These are phyloP conservation scores for Pyricularia sp. DNA, from an alignment of 2,329 filamentous ascomycete genomes.

Conservation along the genomic window DNA sequence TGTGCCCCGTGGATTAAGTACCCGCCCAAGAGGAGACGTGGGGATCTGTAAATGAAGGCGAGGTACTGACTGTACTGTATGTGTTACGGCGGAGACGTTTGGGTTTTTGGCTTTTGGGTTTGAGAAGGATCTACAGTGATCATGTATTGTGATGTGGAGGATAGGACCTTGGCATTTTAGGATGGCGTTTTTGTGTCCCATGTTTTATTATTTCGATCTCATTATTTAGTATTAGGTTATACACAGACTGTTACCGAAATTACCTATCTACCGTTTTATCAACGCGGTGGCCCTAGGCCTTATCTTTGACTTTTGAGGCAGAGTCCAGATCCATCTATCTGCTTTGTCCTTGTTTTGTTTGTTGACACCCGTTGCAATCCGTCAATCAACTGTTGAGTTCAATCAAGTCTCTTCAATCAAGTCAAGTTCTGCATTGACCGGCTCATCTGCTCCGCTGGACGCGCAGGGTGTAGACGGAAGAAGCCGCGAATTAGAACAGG, in stretches of 20 bases:
- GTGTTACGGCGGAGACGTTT: no score
- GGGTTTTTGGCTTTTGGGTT: background rate
- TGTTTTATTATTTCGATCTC: background rate
- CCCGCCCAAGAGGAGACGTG: conserved; percentile 23
- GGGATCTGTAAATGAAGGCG: background rate
- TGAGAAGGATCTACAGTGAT: background rate
- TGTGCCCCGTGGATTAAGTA: conserved; percentile 29
- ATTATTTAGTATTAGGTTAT: background rate
- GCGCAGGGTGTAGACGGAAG: background rate
- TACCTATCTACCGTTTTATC: background rate
- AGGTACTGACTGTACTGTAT: background rate
- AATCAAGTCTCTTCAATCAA: background rate
- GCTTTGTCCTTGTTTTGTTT: background rate
- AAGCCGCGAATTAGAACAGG: background rate
- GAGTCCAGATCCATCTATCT: background rate
- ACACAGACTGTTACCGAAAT: background rate
- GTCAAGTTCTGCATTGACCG: background rate
- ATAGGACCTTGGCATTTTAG: background rate
- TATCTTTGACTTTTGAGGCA: background rate
- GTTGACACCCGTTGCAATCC: background rate
- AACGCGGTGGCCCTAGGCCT: background rate
- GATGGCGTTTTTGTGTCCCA: background rate
- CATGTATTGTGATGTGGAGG: background rate
- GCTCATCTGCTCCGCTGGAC: background rate
- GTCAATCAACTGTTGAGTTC: background rate